Evolutionary conservation across 164 flowering plant species (phyloP), one percentile per base, ranked within the genome.

Genomic region (Paratinospora sagittata): DNA sequence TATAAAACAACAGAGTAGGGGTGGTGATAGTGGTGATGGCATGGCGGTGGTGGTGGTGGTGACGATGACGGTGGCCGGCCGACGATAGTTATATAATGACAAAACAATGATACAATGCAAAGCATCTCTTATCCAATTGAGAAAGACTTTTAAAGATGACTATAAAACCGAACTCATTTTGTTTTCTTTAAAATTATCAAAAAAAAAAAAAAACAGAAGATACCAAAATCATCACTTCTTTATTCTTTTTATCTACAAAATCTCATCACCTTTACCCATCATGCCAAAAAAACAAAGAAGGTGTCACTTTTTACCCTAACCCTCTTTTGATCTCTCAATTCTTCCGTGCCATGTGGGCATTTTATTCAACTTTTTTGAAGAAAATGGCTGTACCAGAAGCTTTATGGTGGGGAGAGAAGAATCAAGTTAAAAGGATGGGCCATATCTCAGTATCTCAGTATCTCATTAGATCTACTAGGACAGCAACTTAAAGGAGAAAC

Each of bases 201-300:
- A n/a, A 55, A 55, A 52, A 55, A 21, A 30, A 1, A 30, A 30
- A 55, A 52, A 55, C 5, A 8, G 26, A 55, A 55, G 61, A 55
- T 55, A 55, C 61, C 61, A 55, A 55, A 55, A 55, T 55, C 61
- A n/a, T 55, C 61, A n/a, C 23, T 55, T 55, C 61, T n/a, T 55
- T 27, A 6, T 8, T 21, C 24, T 55, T n/a, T 19, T n/a, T 55
- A n/a, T 55, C 61, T 55, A 21, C 8, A 55, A 55, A 55, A 55
- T n/a, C 61, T 21, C 61, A 21, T 55, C 60, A 52, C 17, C 60
- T 52, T 52, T 52, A 19, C 60, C 60, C 19, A 17, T 19, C 61
- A 55, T 19, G 8, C 24, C 61, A 21, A n/a, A 30, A 30, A 30
- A 17, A 55, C 5, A 55, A 47, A n/a, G 17, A 55, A 5, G 61